phyloP scores from a whole-genome alignment of 305 asterid genomes.

The Fraxinus albicans region DNA sequence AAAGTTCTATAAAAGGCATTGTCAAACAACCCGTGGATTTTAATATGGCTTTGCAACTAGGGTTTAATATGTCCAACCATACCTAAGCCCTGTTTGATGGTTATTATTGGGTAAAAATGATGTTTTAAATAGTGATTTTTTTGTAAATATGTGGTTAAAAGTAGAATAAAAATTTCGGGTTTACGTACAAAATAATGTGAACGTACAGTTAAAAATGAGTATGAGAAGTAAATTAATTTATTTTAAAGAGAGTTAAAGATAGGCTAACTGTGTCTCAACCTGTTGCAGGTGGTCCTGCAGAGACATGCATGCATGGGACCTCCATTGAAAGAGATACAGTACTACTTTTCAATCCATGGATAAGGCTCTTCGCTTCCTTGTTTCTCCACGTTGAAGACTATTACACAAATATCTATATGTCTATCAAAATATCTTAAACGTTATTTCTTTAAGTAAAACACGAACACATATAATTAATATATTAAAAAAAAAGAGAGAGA shows the following conservation, averaged over 20 bases:
- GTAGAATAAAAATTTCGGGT: too few relatives aligned
- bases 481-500: too few relatives aligned
- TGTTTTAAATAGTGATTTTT: neutral
- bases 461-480: neutral
- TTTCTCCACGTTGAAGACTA: neutral
- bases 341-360: neutral
- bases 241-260: too few relatives aligned
- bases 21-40: too few relatives aligned
- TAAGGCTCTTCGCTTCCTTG: neutral
- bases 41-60: too few relatives aligned
- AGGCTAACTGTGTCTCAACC: neutral
- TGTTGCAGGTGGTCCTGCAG: neutral
- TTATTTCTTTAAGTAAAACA: neutral
- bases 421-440: neutral
- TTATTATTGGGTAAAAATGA: neutral
- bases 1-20: too few relatives aligned
- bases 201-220: neutral
- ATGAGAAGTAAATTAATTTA: too few relatives aligned
- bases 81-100: neutral
- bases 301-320: neutral
- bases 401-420: neutral
- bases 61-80: neutral
- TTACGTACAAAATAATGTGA: too few relatives aligned
- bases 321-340: neutral
- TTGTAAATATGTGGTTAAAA: too few relatives aligned